These are phyloP conservation scores for Hygrophorus pudorinus DNA, from an alignment of 768 basidiomycete genomes.

Conservation along the genomic window DNA sequence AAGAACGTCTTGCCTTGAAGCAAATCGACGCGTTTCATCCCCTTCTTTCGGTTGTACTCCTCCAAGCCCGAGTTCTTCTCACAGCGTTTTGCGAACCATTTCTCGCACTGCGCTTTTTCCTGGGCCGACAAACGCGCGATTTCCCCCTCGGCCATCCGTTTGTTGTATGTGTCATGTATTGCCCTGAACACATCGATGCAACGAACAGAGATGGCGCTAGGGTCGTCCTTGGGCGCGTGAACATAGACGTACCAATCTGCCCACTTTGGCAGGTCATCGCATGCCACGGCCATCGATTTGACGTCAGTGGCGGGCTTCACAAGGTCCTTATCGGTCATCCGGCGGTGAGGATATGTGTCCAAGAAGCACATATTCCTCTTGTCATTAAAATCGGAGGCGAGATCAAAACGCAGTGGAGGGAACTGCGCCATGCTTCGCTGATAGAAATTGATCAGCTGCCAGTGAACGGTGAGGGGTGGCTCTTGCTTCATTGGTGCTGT, in stretches of 20 bases:
- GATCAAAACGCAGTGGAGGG: conserved; percentile 39
- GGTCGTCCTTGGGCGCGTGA: conserved; percentile 22
- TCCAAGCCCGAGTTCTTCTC: conserved; percentile 30
- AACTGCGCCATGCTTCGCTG: conserved; percentile 20
- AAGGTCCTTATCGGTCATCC: conserved; percentile 31
- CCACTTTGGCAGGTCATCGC: conserved; percentile 27
- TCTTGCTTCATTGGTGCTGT: conserved; percentile 15
- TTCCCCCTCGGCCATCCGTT: conserved; percentile 34
- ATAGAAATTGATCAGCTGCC: conserved; percentile 37
- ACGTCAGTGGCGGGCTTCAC: conserved; percentile 30
- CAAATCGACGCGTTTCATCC: conserved; percentile 48
- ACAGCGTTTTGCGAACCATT: conserved; percentile 38
- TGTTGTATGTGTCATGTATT: conserved; percentile 40
- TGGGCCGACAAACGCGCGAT: conserved; percentile 11
- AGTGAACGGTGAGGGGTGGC: conserved; percentile 22
- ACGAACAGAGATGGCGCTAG: conserved; percentile 31
- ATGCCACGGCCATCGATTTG: conserved; percentile 39
- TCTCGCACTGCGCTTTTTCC: conserved; percentile 21
- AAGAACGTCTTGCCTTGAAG: conserved; percentile 44
- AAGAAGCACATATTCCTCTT: conserved; percentile 14
- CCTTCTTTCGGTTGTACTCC: conserved; percentile 32
- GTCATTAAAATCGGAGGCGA: conserved; percentile 31
- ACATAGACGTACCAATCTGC: conserved; percentile 33
- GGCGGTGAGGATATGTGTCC: conserved; percentile 17
- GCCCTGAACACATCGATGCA: conserved; percentile 51